A percentile compares a stretch with the other conserved stretches of the same genome.
phyloP scores from a whole-genome alignment of 2,329 filamentous ascomycete genomes.

The Beauveria sp. region DNA sequence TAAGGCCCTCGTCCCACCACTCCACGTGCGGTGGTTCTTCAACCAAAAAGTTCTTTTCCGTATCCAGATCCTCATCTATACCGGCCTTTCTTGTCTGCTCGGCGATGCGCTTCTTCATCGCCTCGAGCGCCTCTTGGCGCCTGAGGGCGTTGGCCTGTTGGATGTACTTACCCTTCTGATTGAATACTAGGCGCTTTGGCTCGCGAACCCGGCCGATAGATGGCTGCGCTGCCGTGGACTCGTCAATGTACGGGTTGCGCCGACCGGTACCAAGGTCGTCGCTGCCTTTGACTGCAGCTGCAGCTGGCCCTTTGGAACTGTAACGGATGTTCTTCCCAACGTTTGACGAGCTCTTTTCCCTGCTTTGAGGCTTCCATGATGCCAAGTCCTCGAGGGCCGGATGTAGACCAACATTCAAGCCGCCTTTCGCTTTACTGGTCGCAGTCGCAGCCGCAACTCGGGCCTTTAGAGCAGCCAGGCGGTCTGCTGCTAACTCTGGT shows the following conservation, averaged over 20 bases:
- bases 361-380: conserved; percentile 34
- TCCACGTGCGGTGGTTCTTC: conserved; percentile 81
- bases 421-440: conserved; percentile 52
- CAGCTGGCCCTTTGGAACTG: conserved; percentile 19
- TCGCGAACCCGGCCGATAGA: conserved; percentile 53
- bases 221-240: conserved; percentile 54
- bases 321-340: background rate
- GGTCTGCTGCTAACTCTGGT: conserved; percentile 51
- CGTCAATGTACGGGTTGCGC: conserved; percentile 75
- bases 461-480: conserved; percentile 70
- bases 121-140: conserved; percentile 80
- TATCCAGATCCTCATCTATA: conserved; percentile 82
- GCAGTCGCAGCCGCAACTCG: conserved; percentile 70
- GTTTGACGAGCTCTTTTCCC: background rate
- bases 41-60: conserved; percentile 83
- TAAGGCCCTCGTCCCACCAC: conserved; percentile 93
- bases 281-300: background rate
- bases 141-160: conserved; percentile 85
- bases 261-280: conserved; percentile 10
- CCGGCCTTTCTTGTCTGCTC: conserved; percentile 82
- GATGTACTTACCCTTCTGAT: conserved; percentile 95
- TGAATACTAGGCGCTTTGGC: conserved; percentile 76
- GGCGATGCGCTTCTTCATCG: conserved; percentile 90
- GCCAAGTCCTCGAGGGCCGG: conserved; percentile 60
- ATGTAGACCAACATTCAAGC: conserved; percentile 68